phyloP scores from a whole-genome alignment of 331 rosid genomes.

The Spiraea crenata region DNA sequence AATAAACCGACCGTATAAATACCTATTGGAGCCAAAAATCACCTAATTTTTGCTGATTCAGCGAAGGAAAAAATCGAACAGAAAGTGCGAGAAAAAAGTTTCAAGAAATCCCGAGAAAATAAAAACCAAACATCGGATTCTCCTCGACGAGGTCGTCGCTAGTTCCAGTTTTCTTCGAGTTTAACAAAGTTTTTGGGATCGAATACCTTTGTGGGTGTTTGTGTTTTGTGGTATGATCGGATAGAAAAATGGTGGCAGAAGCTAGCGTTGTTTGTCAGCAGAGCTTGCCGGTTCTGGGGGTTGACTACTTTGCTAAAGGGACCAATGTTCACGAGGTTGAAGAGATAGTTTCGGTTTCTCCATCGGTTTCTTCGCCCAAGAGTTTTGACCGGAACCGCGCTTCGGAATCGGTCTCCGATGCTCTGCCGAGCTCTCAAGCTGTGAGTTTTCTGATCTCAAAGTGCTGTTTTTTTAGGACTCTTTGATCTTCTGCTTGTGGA shows the following conservation, averaged over 20 bases:
- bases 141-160: background rate
- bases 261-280: slow-evolving; percentile 55
- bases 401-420: slow-evolving; percentile 52
- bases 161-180: background rate
- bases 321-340: slow-evolving; percentile 42
- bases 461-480: background rate
- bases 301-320: slow-evolving; percentile 46
- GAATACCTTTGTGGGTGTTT: slow-evolving; percentile 1
- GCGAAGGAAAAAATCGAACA: slow-evolving; percentile 4
- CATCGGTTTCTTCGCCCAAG: slow-evolving; percentile 22
- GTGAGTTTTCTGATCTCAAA: slow-evolving; percentile 40
- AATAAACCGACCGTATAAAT: slow-evolving; percentile 22
- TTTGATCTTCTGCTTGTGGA: slow-evolving; percentile 11
- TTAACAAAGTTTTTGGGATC: background rate
- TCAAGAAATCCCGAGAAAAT: slow-evolving; percentile 30
- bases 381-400: slow-evolving; percentile 46
- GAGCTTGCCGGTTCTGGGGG: slow-evolving; percentile 52
- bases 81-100: slow-evolving; percentile 45
- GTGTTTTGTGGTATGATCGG: slow-evolving; percentile 13
- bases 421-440: slow-evolving; percentile 43
- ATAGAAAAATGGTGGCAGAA: slow-evolving; percentile 77
- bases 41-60: slow-evolving; percentile 7
- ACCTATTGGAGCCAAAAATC: background rate
- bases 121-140: slow-evolving; percentile 11
- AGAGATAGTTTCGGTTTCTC: slow-evolving; percentile 31